phyloP scores from a whole-genome alignment of 768 basidiomycete genomes.

The Serendipita sp. region DNA sequence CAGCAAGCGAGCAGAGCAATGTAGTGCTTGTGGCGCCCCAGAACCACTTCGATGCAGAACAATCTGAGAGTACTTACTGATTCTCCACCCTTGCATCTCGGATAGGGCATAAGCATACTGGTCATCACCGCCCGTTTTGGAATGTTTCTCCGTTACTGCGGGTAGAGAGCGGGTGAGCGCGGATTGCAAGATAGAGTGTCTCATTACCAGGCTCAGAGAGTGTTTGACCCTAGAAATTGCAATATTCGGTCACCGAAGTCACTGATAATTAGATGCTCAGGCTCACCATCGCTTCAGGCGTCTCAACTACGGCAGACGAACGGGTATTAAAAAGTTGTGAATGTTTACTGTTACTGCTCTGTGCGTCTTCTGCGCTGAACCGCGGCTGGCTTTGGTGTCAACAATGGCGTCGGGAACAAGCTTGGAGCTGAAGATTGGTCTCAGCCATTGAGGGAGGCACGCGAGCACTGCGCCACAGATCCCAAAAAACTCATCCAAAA shows the following conservation, averaged over 20 bases:
- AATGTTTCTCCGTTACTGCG: constrained; percentile 67
- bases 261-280: too few relatives aligned
- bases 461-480: not conserved
- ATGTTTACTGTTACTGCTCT: too few relatives aligned
- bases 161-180: constrained; percentile 8
- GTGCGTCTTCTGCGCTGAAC: not conserved
- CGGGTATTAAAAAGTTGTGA: too few relatives aligned
- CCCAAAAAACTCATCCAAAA: not conserved
- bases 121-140: constrained; percentile 52
- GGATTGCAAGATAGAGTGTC: not conserved
- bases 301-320: too few relatives aligned
- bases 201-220: constrained; percentile 60
- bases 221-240: constrained; percentile 53
- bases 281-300: not conserved
- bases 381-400: not conserved
- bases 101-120: constrained; percentile 61
- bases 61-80: constrained; percentile 49
- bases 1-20: not conserved
- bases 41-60: not conserved
- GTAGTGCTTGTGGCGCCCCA: not conserved
- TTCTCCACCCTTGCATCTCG: constrained; percentile 99
- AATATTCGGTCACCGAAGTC: not conserved
- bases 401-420: not conserved
- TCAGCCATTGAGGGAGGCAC: not conserved
- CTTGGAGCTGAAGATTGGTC: not conserved